A percentile compares a stretch with the other conserved stretches of the same genome.
Evolutionary conservation across 2,329 filamentous ascomycete genomes (phyloP).

Genomic region (Monosporascus sp.): DNA sequence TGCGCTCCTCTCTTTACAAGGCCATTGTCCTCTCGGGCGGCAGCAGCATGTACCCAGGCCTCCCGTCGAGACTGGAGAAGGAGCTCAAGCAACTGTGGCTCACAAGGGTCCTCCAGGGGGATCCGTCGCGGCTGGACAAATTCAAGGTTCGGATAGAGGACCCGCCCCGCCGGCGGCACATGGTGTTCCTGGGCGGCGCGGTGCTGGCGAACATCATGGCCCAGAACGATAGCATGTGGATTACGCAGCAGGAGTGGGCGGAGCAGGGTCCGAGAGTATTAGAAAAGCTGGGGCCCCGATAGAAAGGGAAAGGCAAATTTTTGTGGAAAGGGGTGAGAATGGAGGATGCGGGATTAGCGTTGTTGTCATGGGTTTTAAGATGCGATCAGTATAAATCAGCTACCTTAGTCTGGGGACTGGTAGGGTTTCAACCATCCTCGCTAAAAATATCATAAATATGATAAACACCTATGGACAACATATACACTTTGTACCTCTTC

Average conservation of each 20-base stretch:
- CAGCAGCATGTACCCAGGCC: slow-evolving; percentile 97
- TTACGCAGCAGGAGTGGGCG: slow-evolving; percentile 93
- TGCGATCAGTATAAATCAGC: too few relatives aligned
- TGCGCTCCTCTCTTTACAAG: slow-evolving; percentile 90
- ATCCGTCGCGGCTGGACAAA: slow-evolving; percentile 92
- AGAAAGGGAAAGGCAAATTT: neutral
- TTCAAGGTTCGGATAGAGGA: slow-evolving; percentile 99
- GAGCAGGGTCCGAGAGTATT: slow-evolving; percentile 81
- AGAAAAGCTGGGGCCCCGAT: slow-evolving; percentile 91
- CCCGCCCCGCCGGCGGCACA: slow-evolving; percentile 89
- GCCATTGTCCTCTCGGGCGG: slow-evolving; percentile 94
- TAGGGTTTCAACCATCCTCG: too few relatives aligned
- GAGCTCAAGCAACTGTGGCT: slow-evolving; percentile 98
- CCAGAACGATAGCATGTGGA: slow-evolving; percentile 99
- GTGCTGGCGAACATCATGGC: slow-evolving; percentile 98
- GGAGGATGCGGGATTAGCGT: neutral
- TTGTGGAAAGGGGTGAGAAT: neutral
- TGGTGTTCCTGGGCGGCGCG: slow-evolving; percentile 98
- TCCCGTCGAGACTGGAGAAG: slow-evolving; percentile 93
- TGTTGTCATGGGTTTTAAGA: too few relatives aligned
- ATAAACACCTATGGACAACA: too few relatives aligned
- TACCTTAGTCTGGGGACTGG: too few relatives aligned
- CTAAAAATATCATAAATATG: too few relatives aligned
- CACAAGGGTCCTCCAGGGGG: slow-evolving; percentile 80
- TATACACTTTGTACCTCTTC: too few relatives aligned